phyloP scores from a whole-genome alignment of 768 basidiomycete species.

The Omphalotus guepiniiformis region DNA sequence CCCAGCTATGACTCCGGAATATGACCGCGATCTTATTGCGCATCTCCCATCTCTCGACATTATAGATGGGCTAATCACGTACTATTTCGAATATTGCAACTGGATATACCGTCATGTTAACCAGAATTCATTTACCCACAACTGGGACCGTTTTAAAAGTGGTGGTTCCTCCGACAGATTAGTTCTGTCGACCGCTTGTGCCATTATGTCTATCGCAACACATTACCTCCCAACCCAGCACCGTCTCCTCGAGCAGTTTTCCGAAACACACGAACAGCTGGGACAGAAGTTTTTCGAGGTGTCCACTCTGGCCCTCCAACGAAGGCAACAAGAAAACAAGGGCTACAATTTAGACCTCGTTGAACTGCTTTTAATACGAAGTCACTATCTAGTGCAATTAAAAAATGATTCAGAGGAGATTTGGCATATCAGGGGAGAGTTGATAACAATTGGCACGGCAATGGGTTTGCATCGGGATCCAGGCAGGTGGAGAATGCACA shows the following conservation, averaged over 20 bases:
- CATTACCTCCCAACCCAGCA: slow-evolving; percentile 70
- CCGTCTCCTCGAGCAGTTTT: slow-evolving; percentile 48
- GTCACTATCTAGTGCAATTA: slow-evolving; percentile 66
- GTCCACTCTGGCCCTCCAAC: slow-evolving; percentile 58
- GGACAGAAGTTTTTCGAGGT: slow-evolving; percentile 67
- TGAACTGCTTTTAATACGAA: slow-evolving; percentile 66
- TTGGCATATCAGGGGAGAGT: slow-evolving; percentile 71
- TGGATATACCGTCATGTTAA: slow-evolving; percentile 85
- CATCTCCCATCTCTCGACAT: slow-evolving; percentile 61
- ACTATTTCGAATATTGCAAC: slow-evolving; percentile 85
- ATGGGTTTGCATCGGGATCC: slow-evolving; percentile 88
- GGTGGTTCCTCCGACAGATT: slow-evolving; percentile 63
- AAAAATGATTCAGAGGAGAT: slow-evolving; percentile 80
- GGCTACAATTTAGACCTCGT: slow-evolving; percentile 69
- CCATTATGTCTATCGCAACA: slow-evolving; percentile 68
- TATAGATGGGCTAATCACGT: slow-evolving; percentile 68
- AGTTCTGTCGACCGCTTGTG: slow-evolving; percentile 67
- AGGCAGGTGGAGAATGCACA: slow-evolving; percentile 69
- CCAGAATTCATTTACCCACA: slow-evolving; percentile 50
- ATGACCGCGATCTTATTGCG: slow-evolving; percentile 70
- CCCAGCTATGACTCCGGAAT: slow-evolving; percentile 42
- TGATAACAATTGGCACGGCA: slow-evolving; percentile 71
- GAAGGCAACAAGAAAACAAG: slow-evolving; percentile 56
- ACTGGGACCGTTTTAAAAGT: slow-evolving; percentile 73
- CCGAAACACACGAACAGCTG: slow-evolving; percentile 54